phyloP scores from a whole-genome alignment of 164 flowering plant genomes.

The Chimonanthus salicifolius region DNA sequence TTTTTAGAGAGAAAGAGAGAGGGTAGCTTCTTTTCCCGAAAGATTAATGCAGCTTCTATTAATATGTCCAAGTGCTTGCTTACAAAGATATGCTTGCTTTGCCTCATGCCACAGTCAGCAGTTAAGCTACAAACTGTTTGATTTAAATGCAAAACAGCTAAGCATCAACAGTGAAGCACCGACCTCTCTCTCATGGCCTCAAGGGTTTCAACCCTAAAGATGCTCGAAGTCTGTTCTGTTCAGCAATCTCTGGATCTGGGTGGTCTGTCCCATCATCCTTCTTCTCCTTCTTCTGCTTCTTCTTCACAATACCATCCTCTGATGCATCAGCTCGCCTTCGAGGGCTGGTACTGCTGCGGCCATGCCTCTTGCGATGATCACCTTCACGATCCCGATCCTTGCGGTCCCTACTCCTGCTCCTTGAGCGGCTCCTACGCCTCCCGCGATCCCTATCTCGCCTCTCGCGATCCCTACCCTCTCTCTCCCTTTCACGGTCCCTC shows the following conservation, averaged over 20 bases:
- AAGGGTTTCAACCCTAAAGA: slow-evolving; percentile 77
- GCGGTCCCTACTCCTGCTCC: slow-evolving; percentile 59
- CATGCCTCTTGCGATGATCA: slow-evolving; percentile 65
- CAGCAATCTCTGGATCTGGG: slow-evolving; percentile 97
- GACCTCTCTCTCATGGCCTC: slow-evolving; percentile 15
- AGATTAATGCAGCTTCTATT: too few species aligned
- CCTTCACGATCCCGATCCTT: slow-evolving; percentile 51
- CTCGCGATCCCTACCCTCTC: slow-evolving; percentile 47
- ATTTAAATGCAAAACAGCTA: too few species aligned
- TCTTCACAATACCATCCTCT: slow-evolving; percentile 34
- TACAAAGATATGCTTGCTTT: too few species aligned
- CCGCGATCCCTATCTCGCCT: slow-evolving; percentile 78
- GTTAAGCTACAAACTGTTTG: too few species aligned
- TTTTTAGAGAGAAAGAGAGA: too few species aligned
- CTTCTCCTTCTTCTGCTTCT: slow-evolving; percentile 66
- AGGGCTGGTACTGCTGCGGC: slow-evolving; percentile 59
- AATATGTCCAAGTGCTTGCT: too few species aligned
- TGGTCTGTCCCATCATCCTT: slow-evolving; percentile 92
- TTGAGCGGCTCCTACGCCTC: slow-evolving; percentile 62
- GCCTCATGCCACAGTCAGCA: too few species aligned
- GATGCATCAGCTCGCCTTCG: slow-evolving; percentile 45
- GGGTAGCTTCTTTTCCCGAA: too few species aligned
- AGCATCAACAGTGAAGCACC: not conserved
- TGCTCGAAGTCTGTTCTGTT: slow-evolving; percentile 72
- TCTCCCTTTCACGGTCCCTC: slow-evolving; percentile 36